Evolutionary conservation across 2,329 filamentous ascomycete species (phyloP).

Genomic region (Lachnellula subtilissima): DNA sequence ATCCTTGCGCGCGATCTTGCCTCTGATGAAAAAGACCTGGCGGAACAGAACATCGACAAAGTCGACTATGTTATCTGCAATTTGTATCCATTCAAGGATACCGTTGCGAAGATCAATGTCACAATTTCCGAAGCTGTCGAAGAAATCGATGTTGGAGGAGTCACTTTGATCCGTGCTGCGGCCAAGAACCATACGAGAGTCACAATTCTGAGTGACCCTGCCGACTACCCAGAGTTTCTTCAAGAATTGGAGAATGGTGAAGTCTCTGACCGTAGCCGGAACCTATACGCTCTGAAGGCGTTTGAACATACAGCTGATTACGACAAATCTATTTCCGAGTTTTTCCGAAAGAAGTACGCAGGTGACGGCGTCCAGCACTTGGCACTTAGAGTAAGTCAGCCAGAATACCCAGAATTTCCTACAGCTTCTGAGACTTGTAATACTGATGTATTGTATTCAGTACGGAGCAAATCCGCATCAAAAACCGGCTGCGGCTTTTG

Average conservation of each 20-base stretch:
- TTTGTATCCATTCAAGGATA: conserved; percentile 98
- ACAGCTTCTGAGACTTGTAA: not conserved
- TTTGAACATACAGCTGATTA: conserved; percentile 99
- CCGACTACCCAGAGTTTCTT: conserved; percentile 91
- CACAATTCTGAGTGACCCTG: conserved; percentile 90
- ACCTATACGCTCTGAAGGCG: conserved; percentile 90
- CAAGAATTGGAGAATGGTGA: conserved; percentile 83
- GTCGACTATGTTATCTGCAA: conserved; percentile 98
- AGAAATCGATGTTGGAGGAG: conserved; percentile 97
- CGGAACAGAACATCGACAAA: conserved; percentile 90
- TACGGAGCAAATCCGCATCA: conserved; percentile 98
- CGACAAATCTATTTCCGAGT: conserved; percentile 88
- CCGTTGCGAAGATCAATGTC: conserved; percentile 92
- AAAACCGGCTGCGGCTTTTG: conserved; percentile 87
- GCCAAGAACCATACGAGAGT: conserved; percentile 97
- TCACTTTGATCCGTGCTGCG: conserved; percentile 91
- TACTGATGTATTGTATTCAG: not conserved
- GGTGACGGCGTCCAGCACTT: conserved; percentile 77
- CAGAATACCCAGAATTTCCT: not conserved
- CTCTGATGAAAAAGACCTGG: conserved; percentile 94
- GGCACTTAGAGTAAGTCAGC: conserved; percentile 54
- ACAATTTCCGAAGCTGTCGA: conserved; percentile 95
- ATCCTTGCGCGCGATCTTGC: conserved; percentile 93
- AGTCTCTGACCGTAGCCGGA: conserved; percentile 78
- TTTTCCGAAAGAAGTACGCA: conserved; percentile 97